Base-by-base conservation (phyloP, 345 rosid genomes). In the Reutealis trisperma region DNA sequence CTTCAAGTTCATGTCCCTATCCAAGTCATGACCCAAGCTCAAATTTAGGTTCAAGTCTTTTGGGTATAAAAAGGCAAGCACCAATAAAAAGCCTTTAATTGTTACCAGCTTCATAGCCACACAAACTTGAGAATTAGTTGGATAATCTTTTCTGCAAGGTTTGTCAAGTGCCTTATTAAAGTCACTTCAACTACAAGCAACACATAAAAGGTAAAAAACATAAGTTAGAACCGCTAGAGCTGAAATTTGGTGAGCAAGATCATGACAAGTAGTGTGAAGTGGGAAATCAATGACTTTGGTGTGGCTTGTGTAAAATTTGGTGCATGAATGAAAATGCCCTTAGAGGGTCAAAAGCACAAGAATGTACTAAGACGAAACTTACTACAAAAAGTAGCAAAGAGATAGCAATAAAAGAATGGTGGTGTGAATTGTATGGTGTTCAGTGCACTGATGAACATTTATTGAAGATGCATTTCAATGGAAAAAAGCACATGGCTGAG, bases 191-290 rank as follows among this genome's bases (percentile, higher is more conserved):
- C 69, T 79, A 79, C 64, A 62, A 74, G 58, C 75, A 77, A 63
- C 83, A 79, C 72, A 8, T 74, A 54, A 10, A 41, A 9, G 80
- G 87, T 41, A 66, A 42, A 51, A 84, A 67, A 67, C 85, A 84
- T 80, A 47, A 67, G 71, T 44, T 45, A 44, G 79, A 79, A 59
- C 22, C 34, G 18, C 37, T 55, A 24, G 78, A 67, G 54, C 19
- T 77, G 75, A 58, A 57, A 37, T 27, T 62, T 22, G 63, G 47
- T 63, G 4, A 41, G 47, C 41, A 41, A 57, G 44, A 63, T 47
- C 22, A 37, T 27, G 68, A 6, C 6, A 42, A 69, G 4, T 13
- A 10, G 21, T 15, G 6, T 64, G 25, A 47, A 51, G 65, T 44
- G 24, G 71, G n/a, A 59, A 64, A 70, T 13, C 60, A 24, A 19